Evolutionary conservation across 2,329 filamentous ascomycete genomes (phyloP).

Genomic region (Helicocarpus griseus): DNA sequence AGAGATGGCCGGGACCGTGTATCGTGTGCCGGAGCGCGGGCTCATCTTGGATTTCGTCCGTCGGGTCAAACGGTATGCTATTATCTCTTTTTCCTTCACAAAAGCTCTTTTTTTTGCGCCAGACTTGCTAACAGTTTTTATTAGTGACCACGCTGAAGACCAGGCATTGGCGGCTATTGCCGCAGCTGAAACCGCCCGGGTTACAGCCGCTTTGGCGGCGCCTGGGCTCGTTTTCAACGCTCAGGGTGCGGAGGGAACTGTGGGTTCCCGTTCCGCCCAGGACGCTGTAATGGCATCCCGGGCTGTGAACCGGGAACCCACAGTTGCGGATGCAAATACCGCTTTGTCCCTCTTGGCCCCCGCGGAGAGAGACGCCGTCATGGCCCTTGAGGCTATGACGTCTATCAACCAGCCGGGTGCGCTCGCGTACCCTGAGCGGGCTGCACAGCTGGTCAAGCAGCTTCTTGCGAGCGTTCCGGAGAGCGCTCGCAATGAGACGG

Average conservation of each 20-base stretch:
- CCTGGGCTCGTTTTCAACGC: not conserved
- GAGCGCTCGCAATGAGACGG: conserved; percentile 17
- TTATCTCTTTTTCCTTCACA: not conserved
- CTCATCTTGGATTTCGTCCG: conserved; percentile 65
- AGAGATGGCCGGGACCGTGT: conserved; percentile 54
- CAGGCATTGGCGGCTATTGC: conserved; percentile 3
- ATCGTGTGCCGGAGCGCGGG: conserved; percentile 54
- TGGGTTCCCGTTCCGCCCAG: not conserved
- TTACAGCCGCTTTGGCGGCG: not conserved
- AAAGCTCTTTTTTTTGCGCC: not conserved
- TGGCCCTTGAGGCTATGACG: conserved; percentile 24
- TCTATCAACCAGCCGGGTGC: conserved; percentile 11
- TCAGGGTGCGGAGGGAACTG: conserved; percentile 1
- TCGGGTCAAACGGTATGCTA: conserved; percentile 41
- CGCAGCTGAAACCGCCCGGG: not conserved
- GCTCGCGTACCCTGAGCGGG: conserved; percentile 12
- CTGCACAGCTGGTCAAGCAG: conserved; percentile 23
- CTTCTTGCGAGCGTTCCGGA: conserved; percentile 20
- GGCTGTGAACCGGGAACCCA: not conserved
- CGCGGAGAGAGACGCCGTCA: conserved; percentile 24
- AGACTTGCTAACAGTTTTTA: not conserved
- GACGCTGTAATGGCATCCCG: not conserved
- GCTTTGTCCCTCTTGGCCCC: conserved; percentile 18
- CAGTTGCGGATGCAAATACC: conserved; percentile 13
- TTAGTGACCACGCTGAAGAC: conserved; percentile 6